Percentiles rank a stretch among this genome's conserved stretches.
phyloP scores from a whole-genome alignment of 2,329 filamentous ascomycete species.

The Exophiala sideris region DNA sequence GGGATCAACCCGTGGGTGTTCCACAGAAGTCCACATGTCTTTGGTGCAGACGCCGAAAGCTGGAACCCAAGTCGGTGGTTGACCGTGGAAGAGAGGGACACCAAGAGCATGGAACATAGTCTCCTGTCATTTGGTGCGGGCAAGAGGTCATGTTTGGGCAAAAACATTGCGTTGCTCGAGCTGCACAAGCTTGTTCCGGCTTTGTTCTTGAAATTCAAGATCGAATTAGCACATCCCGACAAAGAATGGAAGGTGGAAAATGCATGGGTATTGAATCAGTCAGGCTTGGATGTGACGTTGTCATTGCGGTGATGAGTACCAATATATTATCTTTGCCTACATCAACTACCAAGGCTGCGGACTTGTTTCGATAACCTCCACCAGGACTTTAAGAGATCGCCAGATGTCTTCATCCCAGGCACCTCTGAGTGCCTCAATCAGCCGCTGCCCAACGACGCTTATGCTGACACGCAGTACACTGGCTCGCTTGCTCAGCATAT shows the following conservation, averaged over 20 bases:
- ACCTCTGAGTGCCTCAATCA: slow-evolving; percentile 20
- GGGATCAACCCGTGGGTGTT: slow-evolving; percentile 35
- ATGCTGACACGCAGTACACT: slow-evolving; percentile 8
- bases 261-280: slow-evolving; percentile 28
- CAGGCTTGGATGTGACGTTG: slow-evolving; percentile 22
- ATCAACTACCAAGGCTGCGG: background rate
- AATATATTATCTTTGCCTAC: background rate
- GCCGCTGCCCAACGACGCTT: slow-evolving; percentile 9
- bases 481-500: slow-evolving; percentile 9
- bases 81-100: slow-evolving; percentile 16
- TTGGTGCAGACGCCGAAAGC: slow-evolving; percentile 27
- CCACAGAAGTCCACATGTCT: slow-evolving; percentile 27
- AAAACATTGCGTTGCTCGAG: slow-evolving; percentile 31
- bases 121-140: slow-evolving; percentile 30
- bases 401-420: slow-evolving; percentile 25
- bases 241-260: slow-evolving; percentile 25
- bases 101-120: slow-evolving; percentile 27
- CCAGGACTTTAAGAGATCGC: slow-evolving; percentile 19
- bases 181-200: slow-evolving; percentile 28
- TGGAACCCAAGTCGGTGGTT: slow-evolving; percentile 35
- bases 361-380: slow-evolving; percentile 19
- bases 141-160: slow-evolving; percentile 30
- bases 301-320: slow-evolving; percentile 2
- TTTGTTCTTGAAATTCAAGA: slow-evolving; percentile 23
- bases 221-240: slow-evolving; percentile 17